phyloP scores from a whole-genome alignment of 768 basidiomycete species.

The Suillus subluteus region DNA sequence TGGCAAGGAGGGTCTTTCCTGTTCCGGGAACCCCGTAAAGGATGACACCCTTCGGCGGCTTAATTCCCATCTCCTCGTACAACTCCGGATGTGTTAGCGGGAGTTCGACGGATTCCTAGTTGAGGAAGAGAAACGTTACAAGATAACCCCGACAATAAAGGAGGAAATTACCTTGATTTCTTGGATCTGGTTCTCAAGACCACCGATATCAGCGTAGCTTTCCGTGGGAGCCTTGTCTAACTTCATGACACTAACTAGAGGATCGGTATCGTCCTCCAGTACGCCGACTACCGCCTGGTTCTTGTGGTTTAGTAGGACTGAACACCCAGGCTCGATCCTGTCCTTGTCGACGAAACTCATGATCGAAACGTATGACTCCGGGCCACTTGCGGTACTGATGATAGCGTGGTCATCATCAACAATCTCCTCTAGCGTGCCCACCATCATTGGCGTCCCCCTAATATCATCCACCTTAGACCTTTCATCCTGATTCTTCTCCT shows the following conservation, averaged over 20 bases:
- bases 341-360: constrained; percentile 99
- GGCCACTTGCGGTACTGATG: constrained; percentile 90
- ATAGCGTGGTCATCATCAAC: constrained; percentile 99
- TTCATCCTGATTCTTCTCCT: constrained; percentile 97
- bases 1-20: constrained; percentile 96
- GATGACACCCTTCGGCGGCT: constrained; percentile 99
- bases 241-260: constrained; percentile 98
- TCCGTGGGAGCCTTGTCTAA: constrained; percentile 99
- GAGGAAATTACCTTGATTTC: constrained; percentile 84
- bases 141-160: background rate
- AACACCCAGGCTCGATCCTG: constrained; percentile 92
- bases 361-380: constrained; percentile 96
- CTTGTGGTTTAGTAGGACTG: constrained; percentile 95
- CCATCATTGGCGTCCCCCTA: constrained; percentile 96
- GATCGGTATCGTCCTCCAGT: constrained; percentile 92
- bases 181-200: constrained; percentile 94
- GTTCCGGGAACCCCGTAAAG: constrained; percentile 98
- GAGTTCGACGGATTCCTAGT: constrained; percentile 94
- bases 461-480: constrained; percentile 91
- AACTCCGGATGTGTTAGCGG: constrained; percentile 97
- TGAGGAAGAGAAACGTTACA: background rate
- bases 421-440: constrained; percentile 96
- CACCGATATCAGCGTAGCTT: constrained; percentile 98
- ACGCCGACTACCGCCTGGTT: constrained; percentile 94
- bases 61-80: constrained; percentile 99